These are phyloP conservation scores for Elaphomyces granulatus DNA, from an alignment of 495 filamentous ascomycete genomes.

Conservation along the genomic window DNA sequence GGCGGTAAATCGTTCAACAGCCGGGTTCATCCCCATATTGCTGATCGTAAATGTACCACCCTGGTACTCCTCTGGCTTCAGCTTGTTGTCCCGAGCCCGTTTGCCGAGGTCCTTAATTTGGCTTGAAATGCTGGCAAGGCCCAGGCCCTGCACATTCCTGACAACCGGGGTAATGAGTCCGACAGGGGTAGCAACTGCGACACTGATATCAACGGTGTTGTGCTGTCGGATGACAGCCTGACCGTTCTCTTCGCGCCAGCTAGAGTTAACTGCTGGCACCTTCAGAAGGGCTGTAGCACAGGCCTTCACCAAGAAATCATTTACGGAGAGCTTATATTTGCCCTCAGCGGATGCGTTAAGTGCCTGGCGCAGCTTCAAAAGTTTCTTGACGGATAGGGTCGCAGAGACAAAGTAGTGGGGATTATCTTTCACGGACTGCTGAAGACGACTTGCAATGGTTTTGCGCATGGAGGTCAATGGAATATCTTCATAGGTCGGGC, in stretches of 20 bases:
- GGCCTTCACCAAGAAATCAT: constrained; percentile 98
- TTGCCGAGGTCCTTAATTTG: constrained; percentile 91
- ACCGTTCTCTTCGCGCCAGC: constrained; percentile 71
- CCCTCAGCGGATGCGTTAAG: constrained; percentile 80
- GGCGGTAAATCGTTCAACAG: constrained; percentile 95
- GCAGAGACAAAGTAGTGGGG: constrained; percentile 96
- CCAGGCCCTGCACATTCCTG: constrained; percentile 66
- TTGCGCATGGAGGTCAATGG: constrained; percentile 91
- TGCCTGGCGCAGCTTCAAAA: constrained; percentile 87
- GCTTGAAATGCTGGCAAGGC: constrained; percentile 72
- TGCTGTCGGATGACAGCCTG: constrained; percentile 74
- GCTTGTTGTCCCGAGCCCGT: constrained; percentile 91
- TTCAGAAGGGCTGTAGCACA: constrained; percentile 76
- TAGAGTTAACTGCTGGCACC: constrained; percentile 90
- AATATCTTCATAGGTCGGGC: constrained; percentile 65
- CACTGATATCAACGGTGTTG: constrained; percentile 77
- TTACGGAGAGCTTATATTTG: constrained; percentile 96
- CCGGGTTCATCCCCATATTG: constrained; percentile 99
- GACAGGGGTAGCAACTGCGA: constrained; percentile 85
- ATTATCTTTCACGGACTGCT: constrained; percentile 79
- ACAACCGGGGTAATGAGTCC: constrained; percentile 98
- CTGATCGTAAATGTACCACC: constrained; percentile 98
- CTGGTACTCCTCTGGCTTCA: constrained; percentile 99
- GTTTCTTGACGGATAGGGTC: constrained; percentile 77
- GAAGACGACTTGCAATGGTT: constrained; percentile 84